phyloP scores from a whole-genome alignment of 2,329 filamentous ascomycete genomes.

The Aspergillus oerlinghausenensis region DNA sequence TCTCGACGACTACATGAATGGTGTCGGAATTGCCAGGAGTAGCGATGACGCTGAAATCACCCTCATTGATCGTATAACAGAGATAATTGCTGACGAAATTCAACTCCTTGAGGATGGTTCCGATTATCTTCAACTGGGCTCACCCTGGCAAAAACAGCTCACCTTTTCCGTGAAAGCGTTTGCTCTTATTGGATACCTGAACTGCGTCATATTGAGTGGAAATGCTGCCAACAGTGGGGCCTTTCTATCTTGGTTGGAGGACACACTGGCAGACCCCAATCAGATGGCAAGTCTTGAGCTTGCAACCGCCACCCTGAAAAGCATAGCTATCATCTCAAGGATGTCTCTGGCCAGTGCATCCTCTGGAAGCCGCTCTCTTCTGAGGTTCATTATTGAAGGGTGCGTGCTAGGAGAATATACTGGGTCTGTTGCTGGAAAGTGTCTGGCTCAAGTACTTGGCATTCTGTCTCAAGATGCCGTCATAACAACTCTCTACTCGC shows the following conservation, averaged over 20 bases:
- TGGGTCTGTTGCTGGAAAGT: conserved; percentile 74
- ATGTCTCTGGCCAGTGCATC: conserved; percentile 69
- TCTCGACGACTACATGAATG: conserved; percentile 67
- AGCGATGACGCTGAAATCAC: conserved; percentile 34
- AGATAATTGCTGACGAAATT: conserved; percentile 76
- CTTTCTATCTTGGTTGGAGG: conserved; percentile 80
- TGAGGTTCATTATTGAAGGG: conserved; percentile 83
- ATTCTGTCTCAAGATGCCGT: conserved; percentile 85
- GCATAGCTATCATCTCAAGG: conserved; percentile 75
- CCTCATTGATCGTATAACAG: conserved; percentile 57
- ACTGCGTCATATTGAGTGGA: conserved; percentile 77
- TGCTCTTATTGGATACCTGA: conserved; percentile 76
- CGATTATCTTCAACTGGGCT: conserved; percentile 83
- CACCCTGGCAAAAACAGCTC: conserved; percentile 78
- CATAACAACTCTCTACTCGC: conserved; percentile 90
- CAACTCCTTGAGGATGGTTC: conserved; percentile 80
- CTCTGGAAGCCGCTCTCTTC: conserved; percentile 70
- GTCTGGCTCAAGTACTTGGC: conserved; percentile 74
- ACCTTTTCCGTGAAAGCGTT: conserved; percentile 81
- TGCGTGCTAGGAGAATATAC: conserved; percentile 60
- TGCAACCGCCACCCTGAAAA: conserved; percentile 72
- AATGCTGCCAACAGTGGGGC: conserved; percentile 73
- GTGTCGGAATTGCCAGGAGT: conserved; percentile 45
- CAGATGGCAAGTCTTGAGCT: conserved; percentile 79
- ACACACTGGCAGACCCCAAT: conserved; percentile 68